Evolutionary conservation across 2,329 filamentous ascomycete genomes (phyloP), one percentile per base, ranked within the genome.

Genomic region (Zymoseptoria brevis): DNA sequence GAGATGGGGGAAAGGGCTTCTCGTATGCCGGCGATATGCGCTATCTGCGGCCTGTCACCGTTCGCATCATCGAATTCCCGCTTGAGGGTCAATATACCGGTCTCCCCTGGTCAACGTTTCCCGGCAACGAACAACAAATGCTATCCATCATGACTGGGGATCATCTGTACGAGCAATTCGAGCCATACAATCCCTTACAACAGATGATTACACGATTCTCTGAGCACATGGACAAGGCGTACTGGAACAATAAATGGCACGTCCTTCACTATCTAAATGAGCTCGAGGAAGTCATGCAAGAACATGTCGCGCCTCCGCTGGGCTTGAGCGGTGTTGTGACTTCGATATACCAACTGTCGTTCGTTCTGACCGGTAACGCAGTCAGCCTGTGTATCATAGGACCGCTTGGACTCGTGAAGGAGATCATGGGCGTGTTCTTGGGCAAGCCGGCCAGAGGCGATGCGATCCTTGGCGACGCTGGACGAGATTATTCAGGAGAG

Each of bases 51-150:
- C 60, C 54, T 24, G 62, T 64, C 2, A 64, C 60, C 8, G 63
- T 55, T 4, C 58, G 62, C 8, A 61, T 65, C 51, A 64, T 65
- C 22, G 62, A 64, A 16, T 62, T 65, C 4, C 63, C 62, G 5
- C 61, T 64, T 9, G 41, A 60, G 50, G 57, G 58, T 4, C 55
- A 55, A 21, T 64, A 64, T 21, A 59, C 60, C 7, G 62, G 60
- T 52, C 50, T 64, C 7, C 52, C 61, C 11, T 48, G 19, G 19
- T 58, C n/a, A n/a, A 56, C 52, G 1, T 64, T 65, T 49, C 58
- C 63, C 8, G 49, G 30, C n/a, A 24, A 55, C 11, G 45, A 60
- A 50, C 58, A 62, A 16, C 63, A 65, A 29, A 56, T 65, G 48
- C 60, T 62, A 8, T 48, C 60, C 11, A 58, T 62, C 7, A 64